Percentiles rank a stretch among this genome's conserved stretches.
Evolutionary conservation across 352 stramenopile species (phyloP).

Genomic region (Phytophthora foliorum): DNA sequence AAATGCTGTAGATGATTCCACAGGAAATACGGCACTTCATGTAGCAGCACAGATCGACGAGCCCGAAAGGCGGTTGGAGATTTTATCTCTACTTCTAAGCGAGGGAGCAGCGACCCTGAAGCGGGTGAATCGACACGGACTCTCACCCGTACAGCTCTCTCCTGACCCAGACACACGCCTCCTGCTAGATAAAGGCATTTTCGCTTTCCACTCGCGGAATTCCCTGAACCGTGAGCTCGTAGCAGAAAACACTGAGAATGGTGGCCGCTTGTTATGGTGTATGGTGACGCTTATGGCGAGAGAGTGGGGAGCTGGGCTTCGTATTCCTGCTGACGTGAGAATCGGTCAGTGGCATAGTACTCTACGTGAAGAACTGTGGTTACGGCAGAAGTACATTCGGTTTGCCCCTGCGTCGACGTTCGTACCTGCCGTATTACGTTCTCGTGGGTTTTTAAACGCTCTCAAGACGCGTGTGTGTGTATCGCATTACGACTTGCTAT

Average conservation of each 20-base stretch:
- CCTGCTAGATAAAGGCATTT: conserved; percentile 62
- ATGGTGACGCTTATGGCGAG: conserved; percentile 63
- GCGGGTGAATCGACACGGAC: conserved; percentile 59
- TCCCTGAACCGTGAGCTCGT: not conserved
- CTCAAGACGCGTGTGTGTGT: conserved; percentile 53
- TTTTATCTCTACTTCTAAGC: conserved; percentile 59
- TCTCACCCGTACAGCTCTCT: conserved; percentile 60
- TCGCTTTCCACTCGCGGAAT: conserved; percentile 50
- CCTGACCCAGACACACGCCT: conserved; percentile 30
- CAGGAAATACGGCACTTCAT: conserved; percentile 71
- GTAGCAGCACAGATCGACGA: conserved; percentile 66
- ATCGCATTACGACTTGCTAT: conserved; percentile 19
- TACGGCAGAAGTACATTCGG: conserved; percentile 62
- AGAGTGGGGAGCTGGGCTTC: conserved; percentile 49
- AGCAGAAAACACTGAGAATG: not conserved
- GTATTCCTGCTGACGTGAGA: conserved; percentile 48
- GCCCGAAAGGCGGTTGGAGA: conserved; percentile 50
- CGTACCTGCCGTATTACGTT: conserved; percentile 48
- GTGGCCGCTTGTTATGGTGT: conserved; percentile 60
- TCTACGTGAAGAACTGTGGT: conserved; percentile 66
- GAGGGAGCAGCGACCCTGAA: conserved; percentile 61
- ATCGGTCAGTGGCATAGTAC: conserved; percentile 64
- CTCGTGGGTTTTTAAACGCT: conserved; percentile 68
- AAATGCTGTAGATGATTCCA: conserved; percentile 58
- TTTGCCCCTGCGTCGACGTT: conserved; percentile 61